A percentile compares a stretch with the other conserved stretches of the same genome.
Evolutionary conservation across 1,284 basidiomycete species (phyloP).

Genomic region (Vanrija pseudolonga): DNA sequence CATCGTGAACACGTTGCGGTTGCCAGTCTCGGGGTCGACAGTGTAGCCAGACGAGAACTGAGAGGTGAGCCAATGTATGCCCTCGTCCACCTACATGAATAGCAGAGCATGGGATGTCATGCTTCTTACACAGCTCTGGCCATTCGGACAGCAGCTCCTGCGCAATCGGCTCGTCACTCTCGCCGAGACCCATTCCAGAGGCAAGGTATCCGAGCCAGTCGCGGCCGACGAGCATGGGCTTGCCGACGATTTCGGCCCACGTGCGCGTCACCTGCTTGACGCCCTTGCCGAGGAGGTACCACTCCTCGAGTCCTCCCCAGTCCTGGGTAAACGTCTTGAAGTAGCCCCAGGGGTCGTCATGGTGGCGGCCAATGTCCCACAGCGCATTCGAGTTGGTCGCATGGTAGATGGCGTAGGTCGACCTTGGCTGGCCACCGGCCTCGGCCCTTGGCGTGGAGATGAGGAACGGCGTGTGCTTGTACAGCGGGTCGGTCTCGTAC

Average conservation of each 20-base stretch:
- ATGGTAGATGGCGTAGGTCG: slow-evolving; percentile 48
- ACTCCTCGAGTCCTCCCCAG: slow-evolving; percentile 50
- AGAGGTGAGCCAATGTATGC: not conserved
- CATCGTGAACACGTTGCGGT: slow-evolving; percentile 51
- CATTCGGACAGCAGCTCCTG: slow-evolving; percentile 49
- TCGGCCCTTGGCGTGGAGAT: slow-evolving; percentile 35
- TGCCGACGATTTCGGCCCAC: slow-evolving; percentile 45
- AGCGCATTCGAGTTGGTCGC: slow-evolving; percentile 46
- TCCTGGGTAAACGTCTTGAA: slow-evolving; percentile 49
- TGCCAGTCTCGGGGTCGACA: slow-evolving; percentile 40
- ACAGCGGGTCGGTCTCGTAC: slow-evolving; percentile 49
- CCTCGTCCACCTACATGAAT: slow-evolving; percentile 28
- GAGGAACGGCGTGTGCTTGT: slow-evolving; percentile 52
- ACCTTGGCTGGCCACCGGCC: slow-evolving; percentile 25
- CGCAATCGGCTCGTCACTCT: slow-evolving; percentile 47
- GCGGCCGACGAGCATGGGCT: slow-evolving; percentile 45
- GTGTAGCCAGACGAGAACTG: slow-evolving; percentile 50
- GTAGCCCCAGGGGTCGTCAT: slow-evolving; percentile 50
- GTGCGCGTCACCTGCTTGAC: slow-evolving; percentile 40
- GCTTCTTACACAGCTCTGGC: slow-evolving; percentile 47
- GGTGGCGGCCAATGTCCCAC: slow-evolving; percentile 48
- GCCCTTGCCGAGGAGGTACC: slow-evolving; percentile 44
- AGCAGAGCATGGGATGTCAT: slow-evolving; percentile 50
- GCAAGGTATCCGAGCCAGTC: slow-evolving; percentile 51
- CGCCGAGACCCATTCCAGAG: slow-evolving; percentile 49